phyloP scores from a whole-genome alignment of 1,284 basidiomycete genomes.

The Ustilago cynodontis region DNA sequence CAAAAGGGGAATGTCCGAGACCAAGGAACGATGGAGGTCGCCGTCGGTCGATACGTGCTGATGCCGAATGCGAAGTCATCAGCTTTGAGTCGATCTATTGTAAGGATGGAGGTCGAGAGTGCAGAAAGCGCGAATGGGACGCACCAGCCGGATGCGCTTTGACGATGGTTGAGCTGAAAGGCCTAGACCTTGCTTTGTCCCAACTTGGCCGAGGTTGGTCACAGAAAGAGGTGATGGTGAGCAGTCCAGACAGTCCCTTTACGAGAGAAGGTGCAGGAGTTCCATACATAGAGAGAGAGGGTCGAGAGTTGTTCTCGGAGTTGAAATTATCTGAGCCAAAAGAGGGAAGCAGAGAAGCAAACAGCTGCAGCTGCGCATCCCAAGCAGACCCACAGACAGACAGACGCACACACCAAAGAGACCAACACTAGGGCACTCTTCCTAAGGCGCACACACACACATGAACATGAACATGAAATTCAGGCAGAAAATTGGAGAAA shows the following conservation, averaged over 20 bases:
- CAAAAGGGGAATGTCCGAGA: background rate
- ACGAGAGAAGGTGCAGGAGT: too few species aligned
- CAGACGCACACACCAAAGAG: background rate
- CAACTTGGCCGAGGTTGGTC: background rate
- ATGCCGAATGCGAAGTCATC: background rate
- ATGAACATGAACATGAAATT: background rate
- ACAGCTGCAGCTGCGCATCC: constrained; percentile 3
- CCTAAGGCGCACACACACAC: too few species aligned
- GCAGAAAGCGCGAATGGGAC: background rate
- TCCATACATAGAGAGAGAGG: too few species aligned
- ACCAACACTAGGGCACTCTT: constrained; percentile 1
- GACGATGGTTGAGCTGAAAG: background rate
- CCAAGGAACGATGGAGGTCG: background rate
- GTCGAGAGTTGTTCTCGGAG: constrained; percentile 6
- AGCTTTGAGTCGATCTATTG: background rate
- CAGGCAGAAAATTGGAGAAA: background rate
- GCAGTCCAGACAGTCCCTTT: background rate
- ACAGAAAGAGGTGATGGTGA: constrained; percentile 1
- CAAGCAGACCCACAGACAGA: constrained; percentile 4
- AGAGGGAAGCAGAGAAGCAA: constrained; percentile 4
- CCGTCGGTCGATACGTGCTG: background rate
- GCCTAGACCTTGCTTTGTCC: background rate
- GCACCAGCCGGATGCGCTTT: constrained; percentile 1
- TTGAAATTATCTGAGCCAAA: background rate
- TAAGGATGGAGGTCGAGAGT: background rate